Conservation (phyloP, 768 basidiomycete genomes). For the Lentinula aciculospora region DNA sequence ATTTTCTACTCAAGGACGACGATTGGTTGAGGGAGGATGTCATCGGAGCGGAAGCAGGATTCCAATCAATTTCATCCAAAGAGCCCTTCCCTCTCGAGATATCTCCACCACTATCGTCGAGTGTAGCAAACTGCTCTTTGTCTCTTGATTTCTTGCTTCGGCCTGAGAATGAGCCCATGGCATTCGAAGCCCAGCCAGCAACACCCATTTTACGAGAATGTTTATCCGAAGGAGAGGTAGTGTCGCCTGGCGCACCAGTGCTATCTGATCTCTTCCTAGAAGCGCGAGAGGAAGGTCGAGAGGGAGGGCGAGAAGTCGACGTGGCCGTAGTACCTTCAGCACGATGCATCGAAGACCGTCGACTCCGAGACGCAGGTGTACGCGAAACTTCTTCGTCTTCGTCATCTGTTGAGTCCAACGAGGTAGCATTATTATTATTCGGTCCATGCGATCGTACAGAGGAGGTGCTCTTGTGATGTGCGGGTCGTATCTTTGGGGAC, state of each 20-base stretch:
- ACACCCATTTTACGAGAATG: conserved; percentile 41
- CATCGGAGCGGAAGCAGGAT: conserved; percentile 15
- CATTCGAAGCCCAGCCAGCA: conserved; percentile 63
- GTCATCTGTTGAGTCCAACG: conserved; percentile 28
- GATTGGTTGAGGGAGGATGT: conserved; percentile 21
- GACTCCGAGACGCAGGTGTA: conserved; percentile 16
- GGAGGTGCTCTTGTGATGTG: neutral
- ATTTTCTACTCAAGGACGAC: conserved; percentile 21
- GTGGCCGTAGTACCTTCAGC: conserved; percentile 37
- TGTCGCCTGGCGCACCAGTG: conserved; percentile 30
- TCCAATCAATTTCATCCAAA: conserved; percentile 20
- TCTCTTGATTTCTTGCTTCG: conserved; percentile 55
- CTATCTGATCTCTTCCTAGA: conserved; percentile 65
- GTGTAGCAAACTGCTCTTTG: conserved; percentile 48
- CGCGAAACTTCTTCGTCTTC: conserved; percentile 16
- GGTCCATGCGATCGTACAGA: neutral
- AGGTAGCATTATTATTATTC: neutral
- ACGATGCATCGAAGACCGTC: conserved; percentile 22
- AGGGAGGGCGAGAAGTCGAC: conserved; percentile 45
- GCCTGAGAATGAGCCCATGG: conserved; percentile 56
- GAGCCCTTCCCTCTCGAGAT: conserved; percentile 18
- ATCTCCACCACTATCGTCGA: conserved; percentile 42
- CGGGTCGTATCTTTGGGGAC: neutral
- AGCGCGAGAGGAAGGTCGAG: conserved; percentile 51
- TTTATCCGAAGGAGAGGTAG: conserved; percentile 14